phyloP scores from a whole-genome alignment of 306 rosid species.

The Corylus americana region DNA sequence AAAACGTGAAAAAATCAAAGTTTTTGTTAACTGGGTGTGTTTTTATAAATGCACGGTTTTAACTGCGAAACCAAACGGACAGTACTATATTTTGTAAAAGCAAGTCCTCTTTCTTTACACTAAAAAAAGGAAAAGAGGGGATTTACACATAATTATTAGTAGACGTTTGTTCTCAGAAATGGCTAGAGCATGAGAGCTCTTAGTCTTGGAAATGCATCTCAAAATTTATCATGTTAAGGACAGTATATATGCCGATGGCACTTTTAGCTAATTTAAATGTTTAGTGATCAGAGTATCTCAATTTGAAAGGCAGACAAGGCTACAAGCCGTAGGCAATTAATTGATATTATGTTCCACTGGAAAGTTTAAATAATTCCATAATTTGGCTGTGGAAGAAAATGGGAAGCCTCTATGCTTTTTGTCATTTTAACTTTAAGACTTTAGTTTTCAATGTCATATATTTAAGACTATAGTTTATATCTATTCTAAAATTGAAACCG shows the following conservation, averaged over 20 bases:
- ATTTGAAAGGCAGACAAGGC: conserved; percentile 4
- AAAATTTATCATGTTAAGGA: conserved; percentile 36
- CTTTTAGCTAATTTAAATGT: conserved; percentile 29
- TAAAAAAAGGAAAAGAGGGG: not conserved
- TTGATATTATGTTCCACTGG: not conserved
- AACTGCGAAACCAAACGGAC: no score
- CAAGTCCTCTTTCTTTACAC: no score
- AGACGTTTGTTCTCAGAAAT: not conserved
- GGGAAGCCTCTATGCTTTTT: no score
- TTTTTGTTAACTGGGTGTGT: no score
- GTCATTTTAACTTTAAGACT: no score
- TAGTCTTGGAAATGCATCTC: conserved; percentile 44
- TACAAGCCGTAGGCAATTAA: not conserved
- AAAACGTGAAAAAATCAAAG: no score
- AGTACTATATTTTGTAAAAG: no score
- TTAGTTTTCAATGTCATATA: no score
- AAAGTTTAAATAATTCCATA: not conserved
- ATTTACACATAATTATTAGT: not conserved
- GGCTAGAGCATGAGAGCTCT: conserved; percentile 42
- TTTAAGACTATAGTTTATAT: no score
- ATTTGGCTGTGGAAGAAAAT: not conserved
- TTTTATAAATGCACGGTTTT: no score
- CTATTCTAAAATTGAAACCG: no score
- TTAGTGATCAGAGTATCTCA: conserved; percentile 7
- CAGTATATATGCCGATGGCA: conserved; percentile 50